Base-by-base conservation (phyloP, 2,329 filamentous ascomycete genomes). In the Phialophora tarda region DNA sequence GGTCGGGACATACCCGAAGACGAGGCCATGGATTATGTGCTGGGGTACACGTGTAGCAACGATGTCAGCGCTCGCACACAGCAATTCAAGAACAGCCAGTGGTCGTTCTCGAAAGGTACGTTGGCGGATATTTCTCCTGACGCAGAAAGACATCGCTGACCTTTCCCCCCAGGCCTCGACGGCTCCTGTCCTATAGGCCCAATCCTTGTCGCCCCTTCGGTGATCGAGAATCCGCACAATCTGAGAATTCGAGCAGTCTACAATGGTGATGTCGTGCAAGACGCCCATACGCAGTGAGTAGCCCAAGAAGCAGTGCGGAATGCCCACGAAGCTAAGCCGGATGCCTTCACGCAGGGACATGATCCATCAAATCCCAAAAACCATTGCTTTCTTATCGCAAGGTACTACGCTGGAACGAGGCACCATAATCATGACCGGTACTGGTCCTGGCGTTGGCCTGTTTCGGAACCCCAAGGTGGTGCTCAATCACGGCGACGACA, bases 141-240 rank as follows among this genome's bases (percentile, higher is more conserved):
- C 79, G 58, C 44, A 21, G 58, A 41, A 28, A 41, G 2, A 11
- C 3, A 12, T 21, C 53, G n/a, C 76, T 0, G 81, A 86, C 0
- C 84, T 84, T 84, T 0, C 85, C 87, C 86, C 83, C 82, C 79
- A 82, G 54, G 84, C 0, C 74, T 79, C 17, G 78, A 79, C 62
- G 71, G 71, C 7, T 76, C 1, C 82, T 81, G 71, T 74, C 76
- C 30, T 80, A 86, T 66, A 79, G 79, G 67, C 14, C 67, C 67
- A 1, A 53, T 62, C 17, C 24, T 69, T 8, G 62, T 75, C 1
- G 58, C 73, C 1, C 60, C 73, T 0, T 67, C 67, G 0, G 71
- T 67, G 2, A 79, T 81, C 30, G 56, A 69, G 10, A 75, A 81
- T 63, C 78, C 79, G 1, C 78, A 80, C 69, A 71, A 73, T 2